A percentile compares a stretch with the other conserved stretches of the same genome.
Conservation (phyloP, 345 rosid species). For the Aegle marmelos region DNA sequence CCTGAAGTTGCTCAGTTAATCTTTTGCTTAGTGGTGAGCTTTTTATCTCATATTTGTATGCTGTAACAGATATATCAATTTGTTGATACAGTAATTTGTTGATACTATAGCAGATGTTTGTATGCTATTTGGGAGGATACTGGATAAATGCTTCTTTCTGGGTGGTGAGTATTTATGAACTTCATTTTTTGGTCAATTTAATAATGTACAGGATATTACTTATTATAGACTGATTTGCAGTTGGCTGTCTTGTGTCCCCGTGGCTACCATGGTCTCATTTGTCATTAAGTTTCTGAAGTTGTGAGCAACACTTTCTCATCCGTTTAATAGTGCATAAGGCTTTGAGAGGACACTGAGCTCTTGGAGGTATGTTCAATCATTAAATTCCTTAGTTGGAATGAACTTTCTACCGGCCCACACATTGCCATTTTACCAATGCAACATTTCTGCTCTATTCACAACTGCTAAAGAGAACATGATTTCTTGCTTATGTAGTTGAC, state of each 20-base stretch:
- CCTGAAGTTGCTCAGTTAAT: constrained; percentile 38
- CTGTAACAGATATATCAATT: neutral
- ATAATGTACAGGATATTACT: constrained; percentile 5
- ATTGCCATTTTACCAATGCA: neutral
- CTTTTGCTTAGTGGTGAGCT: constrained; percentile 35
- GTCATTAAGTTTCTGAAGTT: constrained; percentile 25
- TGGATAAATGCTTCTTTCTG: constrained; percentile 17
- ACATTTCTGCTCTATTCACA: neutral
- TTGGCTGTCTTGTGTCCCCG: constrained; percentile 10
- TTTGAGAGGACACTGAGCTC: constrained; percentile 15
- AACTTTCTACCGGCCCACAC: neutral
- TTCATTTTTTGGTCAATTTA: neutral
- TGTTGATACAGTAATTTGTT: neutral
- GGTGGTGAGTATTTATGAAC: constrained; percentile 19
- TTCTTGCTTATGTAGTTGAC: neutral
- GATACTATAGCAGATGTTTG: constrained; percentile 12
- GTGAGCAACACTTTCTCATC: constrained; percentile 32
- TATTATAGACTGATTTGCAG: constrained; percentile 20
- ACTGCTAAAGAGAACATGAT: neutral
- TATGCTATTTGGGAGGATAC: constrained; percentile 15
- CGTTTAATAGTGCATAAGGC: constrained; percentile 11
- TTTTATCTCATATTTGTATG: neutral
- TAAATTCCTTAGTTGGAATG: neutral
- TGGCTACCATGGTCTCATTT: constrained; percentile 19
- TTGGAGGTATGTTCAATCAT: constrained; percentile 32